Percentiles rank a stretch among this genome's conserved stretches.
Evolutionary conservation across 2,329 filamentous ascomycete genomes (phyloP).

Genomic region (Alternaria conjuncta): DNA sequence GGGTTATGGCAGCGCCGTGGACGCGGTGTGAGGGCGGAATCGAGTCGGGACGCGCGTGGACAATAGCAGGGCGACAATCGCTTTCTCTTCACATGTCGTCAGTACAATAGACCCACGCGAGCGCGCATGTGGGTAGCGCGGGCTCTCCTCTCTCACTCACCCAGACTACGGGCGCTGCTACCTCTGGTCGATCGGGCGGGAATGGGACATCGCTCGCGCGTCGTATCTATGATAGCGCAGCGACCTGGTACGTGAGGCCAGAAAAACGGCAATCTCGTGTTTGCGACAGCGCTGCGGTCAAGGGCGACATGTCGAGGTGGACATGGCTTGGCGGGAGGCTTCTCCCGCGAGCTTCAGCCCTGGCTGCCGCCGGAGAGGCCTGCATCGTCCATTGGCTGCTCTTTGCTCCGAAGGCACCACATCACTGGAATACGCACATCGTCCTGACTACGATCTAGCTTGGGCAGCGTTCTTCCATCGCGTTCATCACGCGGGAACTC

Average conservation of each 20-base stretch:
- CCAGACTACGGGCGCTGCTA: slow-evolving; percentile 7
- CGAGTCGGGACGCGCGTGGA: background rate
- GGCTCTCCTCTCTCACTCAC: slow-evolving; percentile 17
- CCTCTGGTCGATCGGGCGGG: slow-evolving; percentile 29
- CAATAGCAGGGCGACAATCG: slow-evolving; percentile 1
- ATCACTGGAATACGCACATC: background rate
- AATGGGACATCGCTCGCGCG: slow-evolving; percentile 38
- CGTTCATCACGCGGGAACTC: background rate
- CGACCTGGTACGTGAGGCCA: background rate
- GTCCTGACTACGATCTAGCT: background rate
- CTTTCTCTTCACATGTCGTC: slow-evolving; percentile 1
- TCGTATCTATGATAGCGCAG: background rate
- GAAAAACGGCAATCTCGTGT: background rate
- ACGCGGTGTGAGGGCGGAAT: slow-evolving; percentile 2
- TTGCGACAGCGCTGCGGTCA: slow-evolving; percentile 5
- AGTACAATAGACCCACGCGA: slow-evolving; percentile 9
- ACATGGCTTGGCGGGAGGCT: slow-evolving; percentile 13
- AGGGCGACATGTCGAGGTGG: slow-evolving; percentile 8
- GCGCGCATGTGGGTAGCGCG: slow-evolving; percentile 7
- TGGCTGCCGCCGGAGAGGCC: background rate
- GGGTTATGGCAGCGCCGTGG: background rate
- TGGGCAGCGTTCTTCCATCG: background rate
- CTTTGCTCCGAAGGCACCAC: background rate
- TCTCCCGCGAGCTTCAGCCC: slow-evolving; percentile 8
- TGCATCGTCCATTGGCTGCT: slow-evolving; percentile 6